Conservation (phyloP, 2,329 filamentous ascomycete species). For the Gaeumannomyces sp. region DNA sequence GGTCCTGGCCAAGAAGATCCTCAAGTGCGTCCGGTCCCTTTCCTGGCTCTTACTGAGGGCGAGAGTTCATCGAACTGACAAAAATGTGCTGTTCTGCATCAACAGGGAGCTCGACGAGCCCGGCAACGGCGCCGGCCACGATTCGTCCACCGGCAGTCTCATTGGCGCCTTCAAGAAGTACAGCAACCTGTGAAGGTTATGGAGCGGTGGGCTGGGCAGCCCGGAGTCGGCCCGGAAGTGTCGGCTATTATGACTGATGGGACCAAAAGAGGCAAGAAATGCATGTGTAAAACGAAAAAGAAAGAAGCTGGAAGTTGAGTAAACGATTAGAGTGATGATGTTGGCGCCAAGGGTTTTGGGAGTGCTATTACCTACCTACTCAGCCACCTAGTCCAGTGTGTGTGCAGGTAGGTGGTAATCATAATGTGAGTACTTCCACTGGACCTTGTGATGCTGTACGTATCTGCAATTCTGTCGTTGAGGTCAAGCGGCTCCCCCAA, state of each 20-base stretch:
- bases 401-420: no score
- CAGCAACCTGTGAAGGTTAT: constrained; percentile 35
- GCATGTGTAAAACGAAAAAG: background rate
- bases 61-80: background rate
- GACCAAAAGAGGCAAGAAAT: background rate
- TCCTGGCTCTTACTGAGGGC: background rate
- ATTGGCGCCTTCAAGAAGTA: constrained; percentile 89
- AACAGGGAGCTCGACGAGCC: constrained; percentile 71
- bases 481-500: background rate
- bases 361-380: background rate
- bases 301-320: background rate
- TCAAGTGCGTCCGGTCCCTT: constrained; percentile 32
- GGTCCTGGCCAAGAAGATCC: constrained; percentile 87
- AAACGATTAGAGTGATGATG: no score
- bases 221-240: background rate
- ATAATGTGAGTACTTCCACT: no score
- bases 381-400: background rate
- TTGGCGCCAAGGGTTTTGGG: background rate
- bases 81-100: background rate
- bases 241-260: background rate
- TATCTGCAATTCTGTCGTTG: no score
- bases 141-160: constrained; percentile 80
- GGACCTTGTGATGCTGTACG: no score
- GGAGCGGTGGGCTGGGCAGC: background rate
- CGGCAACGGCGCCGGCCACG: constrained; percentile 69